Conservation (phyloP, 202 grass and related monocot species). For the Dendrocalamus latiflorus region DNA sequence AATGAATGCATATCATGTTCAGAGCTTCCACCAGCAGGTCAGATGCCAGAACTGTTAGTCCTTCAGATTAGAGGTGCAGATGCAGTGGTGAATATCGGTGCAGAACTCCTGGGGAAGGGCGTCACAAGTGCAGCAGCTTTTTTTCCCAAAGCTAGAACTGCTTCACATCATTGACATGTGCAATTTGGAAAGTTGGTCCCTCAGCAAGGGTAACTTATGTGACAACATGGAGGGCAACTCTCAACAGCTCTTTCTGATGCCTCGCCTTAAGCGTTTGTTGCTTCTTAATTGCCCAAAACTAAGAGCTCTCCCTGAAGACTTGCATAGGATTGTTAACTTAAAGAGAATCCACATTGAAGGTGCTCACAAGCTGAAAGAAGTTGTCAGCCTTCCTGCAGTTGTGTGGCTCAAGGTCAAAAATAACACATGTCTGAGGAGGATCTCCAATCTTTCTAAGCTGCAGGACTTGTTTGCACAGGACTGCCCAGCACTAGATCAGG, state of each 20-base stretch:
- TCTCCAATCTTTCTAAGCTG: slow-evolving; percentile 1
- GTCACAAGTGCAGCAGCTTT: background rate
- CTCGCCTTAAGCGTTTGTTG: background rate
- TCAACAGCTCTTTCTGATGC: background rate
- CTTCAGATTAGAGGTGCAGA: background rate
- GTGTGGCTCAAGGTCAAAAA: slow-evolving; percentile 37
- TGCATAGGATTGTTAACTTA: background rate
- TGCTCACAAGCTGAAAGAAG: slow-evolving; percentile 18
- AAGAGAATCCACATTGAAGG: slow-evolving; percentile 24
- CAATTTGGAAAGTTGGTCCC: slow-evolving; percentile 18
- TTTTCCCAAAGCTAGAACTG: slow-evolving; percentile 19
- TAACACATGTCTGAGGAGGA: slow-evolving; percentile 3
- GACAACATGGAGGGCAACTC: background rate
- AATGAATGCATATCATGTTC: background rate
- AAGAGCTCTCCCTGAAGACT: background rate
- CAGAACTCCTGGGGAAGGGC: background rate
- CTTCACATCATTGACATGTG: background rate
- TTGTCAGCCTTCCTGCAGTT: background rate
- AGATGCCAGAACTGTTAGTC: slow-evolving; percentile 6
- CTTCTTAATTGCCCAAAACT: slow-evolving; percentile 24
- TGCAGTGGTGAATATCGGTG: background rate
- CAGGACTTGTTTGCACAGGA: slow-evolving; percentile 27
- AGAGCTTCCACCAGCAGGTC: slow-evolving; percentile 24
- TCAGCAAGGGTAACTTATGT: background rate
- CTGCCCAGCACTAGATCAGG: slow-evolving; percentile 2